phyloP scores from a whole-genome alignment of 2,329 filamentous ascomycete species.

The Pestalotiopsis sp. region DNA sequence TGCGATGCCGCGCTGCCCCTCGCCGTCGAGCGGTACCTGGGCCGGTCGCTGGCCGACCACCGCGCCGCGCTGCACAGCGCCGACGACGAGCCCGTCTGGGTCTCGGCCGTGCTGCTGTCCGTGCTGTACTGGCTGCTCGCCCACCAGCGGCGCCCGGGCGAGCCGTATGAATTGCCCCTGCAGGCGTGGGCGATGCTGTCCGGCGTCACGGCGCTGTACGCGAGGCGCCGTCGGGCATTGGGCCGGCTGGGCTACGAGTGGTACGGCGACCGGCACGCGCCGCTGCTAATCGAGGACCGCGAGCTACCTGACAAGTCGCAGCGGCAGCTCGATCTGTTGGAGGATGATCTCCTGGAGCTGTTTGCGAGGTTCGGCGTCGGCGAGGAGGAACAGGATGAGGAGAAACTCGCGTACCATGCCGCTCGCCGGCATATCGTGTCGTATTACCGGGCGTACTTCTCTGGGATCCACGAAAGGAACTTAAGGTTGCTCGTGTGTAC shows the following conservation, averaged over 20 bases:
- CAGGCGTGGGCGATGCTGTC: constrained; percentile 6
- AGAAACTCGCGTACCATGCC: background rate
- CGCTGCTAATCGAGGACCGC: background rate
- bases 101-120: constrained; percentile 2
- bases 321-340: background rate
- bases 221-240: background rate
- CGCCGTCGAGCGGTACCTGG: constrained; percentile 5
- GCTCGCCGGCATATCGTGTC: background rate
- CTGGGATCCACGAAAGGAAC: background rate
- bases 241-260: constrained; percentile 6
- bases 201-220: background rate
- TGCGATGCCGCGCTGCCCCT: background rate
- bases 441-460: constrained; percentile 8
- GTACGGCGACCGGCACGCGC: background rate
- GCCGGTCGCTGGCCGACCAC: constrained; percentile 3
- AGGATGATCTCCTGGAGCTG: background rate
- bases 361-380: background rate
- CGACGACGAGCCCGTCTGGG: constrained; percentile 7
- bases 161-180: constrained; percentile 4
- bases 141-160: background rate
- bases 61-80: background rate
- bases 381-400: background rate
- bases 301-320: background rate
- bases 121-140: constrained; percentile 11
- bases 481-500: constrained; percentile 5